Percentiles rank a stretch among this genome's conserved stretches.
These are phyloP conservation scores for Hordeum marinum DNA, from an alignment of 176 grass and related monocot genomes.

Conservation along the genomic window DNA sequence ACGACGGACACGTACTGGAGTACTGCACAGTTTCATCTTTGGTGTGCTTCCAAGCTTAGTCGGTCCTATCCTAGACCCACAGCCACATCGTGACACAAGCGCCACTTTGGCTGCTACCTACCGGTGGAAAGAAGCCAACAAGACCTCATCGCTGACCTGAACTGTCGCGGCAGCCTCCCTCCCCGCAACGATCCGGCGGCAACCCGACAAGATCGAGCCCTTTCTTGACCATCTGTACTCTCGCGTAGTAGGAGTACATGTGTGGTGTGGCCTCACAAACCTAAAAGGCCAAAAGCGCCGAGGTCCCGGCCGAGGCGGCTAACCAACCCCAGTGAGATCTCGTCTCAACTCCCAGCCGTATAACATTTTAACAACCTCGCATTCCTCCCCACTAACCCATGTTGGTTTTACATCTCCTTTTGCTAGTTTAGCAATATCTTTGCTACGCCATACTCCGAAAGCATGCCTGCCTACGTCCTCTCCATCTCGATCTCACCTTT, in stretches of 20 bases:
- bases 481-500: neutral
- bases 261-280: neutral
- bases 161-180: neutral
- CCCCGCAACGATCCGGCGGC: neutral
- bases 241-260: neutral
- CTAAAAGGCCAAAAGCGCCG: constrained; percentile 27
- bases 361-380: neutral
- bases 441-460: constrained; percentile 6
- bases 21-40: no score
- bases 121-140: neutral
- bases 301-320: neutral
- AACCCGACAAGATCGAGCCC: constrained; percentile 7
- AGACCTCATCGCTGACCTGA: constrained; percentile 1
- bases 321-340: constrained; percentile 1
- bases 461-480: neutral
- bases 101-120: neutral
- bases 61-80: neutral
- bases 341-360: neutral
- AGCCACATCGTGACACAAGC: neutral
- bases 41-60: no score
- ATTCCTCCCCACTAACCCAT: constrained; percentile 38
- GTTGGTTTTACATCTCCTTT: neutral
- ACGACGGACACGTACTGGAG: no score
- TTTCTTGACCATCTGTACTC: constrained; percentile 15
- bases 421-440: constrained; percentile 38